Conservation (phyloP, 805 yeast genomes). For the Candida verbasci region DNA sequence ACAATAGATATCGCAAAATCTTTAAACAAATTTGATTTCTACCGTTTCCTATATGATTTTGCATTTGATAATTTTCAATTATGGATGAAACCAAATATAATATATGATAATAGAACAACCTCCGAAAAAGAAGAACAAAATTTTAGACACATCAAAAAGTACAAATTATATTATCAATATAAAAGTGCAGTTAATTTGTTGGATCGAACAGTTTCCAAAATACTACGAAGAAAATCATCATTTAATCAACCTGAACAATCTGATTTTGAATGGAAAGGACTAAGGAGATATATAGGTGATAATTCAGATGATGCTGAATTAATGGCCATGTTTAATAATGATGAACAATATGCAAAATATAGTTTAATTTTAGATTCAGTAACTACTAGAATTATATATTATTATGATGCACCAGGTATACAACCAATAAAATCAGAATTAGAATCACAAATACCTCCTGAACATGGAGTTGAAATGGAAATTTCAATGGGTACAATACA, state of each 20-base stretch:
- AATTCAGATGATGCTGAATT: constrained; percentile 21
- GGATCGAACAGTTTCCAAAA: constrained; percentile 6
- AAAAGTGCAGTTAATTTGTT: constrained; percentile 12
- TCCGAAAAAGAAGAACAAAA: constrained; percentile 1
- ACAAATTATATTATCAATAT: constrained; percentile 21
- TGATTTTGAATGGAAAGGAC: constrained; percentile 63
- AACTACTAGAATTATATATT: constrained; percentile 50
- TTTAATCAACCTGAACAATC: background rate
- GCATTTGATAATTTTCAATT: constrained; percentile 51
- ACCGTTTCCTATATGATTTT: constrained; percentile 42
- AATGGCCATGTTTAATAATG: constrained; percentile 30
- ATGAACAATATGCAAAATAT: constrained; percentile 78
- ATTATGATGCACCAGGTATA: constrained; percentile 68
- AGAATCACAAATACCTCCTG: constrained; percentile 16
- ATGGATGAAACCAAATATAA: constrained; percentile 65
- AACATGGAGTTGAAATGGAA: constrained; percentile 54
- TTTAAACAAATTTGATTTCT: constrained; percentile 49
- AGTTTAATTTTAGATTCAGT: constrained; percentile 65
- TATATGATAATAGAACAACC: constrained; percentile 37
- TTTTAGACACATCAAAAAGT: constrained; percentile 11
- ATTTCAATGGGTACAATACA: constrained; percentile 61
- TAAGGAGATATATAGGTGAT: constrained; percentile 60
- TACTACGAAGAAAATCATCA: constrained; percentile 1
- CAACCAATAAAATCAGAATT: constrained; percentile 2
- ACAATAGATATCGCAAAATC: constrained; percentile 51